A percentile compares a stretch with the other conserved stretches of the same genome.
These are phyloP conservation scores for Echinochloa phyllopogon DNA, from an alignment of 176 grass and related monocot species.

Conservation along the genomic window DNA sequence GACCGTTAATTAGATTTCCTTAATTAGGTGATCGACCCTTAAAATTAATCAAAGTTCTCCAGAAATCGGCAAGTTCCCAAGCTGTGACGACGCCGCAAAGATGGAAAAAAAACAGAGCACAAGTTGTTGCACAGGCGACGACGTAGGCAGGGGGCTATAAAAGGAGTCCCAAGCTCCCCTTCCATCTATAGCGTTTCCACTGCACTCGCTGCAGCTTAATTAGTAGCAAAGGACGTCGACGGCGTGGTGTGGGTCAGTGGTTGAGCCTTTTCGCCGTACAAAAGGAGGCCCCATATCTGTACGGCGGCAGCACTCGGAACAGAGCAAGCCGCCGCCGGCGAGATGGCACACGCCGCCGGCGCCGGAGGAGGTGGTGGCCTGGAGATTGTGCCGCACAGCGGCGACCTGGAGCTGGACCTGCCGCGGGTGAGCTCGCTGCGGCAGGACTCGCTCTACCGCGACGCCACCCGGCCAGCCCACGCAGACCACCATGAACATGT, in stretches of 20 bases:
- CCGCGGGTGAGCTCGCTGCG: constrained; percentile 25
- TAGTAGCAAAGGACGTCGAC: neutral
- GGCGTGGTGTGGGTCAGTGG: neutral
- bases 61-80: neutral
- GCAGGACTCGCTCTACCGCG: constrained; percentile 60
- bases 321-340: neutral
- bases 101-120: neutral
- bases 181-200: neutral
- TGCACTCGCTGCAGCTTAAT: neutral
- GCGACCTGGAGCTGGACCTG: constrained; percentile 36
- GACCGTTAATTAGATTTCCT: neutral
- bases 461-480: constrained; percentile 45
- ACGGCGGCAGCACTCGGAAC: neutral
- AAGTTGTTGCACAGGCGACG: neutral
- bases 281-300: neutral
- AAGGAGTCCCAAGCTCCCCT: neutral
- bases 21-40: neutral
- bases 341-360: neutral
- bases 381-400: constrained; percentile 33
- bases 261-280: neutral
- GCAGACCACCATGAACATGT: constrained; percentile 30
- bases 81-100: neutral
- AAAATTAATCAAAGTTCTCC: neutral
- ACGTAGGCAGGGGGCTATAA: neutral
- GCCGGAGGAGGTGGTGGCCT: neutral